These are phyloP conservation scores for Coniophora puteana DNA, from an alignment of 1,284 basidiomycete genomes.

Conservation along the genomic window DNA sequence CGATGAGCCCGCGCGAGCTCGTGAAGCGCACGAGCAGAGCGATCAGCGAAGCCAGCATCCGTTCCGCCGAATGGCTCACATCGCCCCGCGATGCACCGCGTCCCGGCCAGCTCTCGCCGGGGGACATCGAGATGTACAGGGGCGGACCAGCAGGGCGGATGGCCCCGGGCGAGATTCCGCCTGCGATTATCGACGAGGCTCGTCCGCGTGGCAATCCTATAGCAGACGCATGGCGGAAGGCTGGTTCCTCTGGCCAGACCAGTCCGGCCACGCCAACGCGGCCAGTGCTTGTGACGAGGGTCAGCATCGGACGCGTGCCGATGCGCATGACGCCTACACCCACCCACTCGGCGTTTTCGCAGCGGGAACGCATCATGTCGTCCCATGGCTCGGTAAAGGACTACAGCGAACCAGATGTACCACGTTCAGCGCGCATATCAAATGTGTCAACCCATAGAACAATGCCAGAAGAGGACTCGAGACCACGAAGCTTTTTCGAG, in stretches of 20 bases:
- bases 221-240: constrained; percentile 3
- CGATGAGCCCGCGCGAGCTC: constrained; percentile 13
- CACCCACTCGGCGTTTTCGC: constrained; percentile 17
- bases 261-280: neutral
- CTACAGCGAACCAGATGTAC: too few species aligned
- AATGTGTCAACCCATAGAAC: too few species aligned
- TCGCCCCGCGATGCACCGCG: constrained; percentile 17
- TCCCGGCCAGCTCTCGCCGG: constrained; percentile 16
- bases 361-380: constrained; percentile 24
- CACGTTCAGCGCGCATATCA: too few species aligned
- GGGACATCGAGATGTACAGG: constrained; percentile 26
- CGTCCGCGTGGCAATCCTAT: constrained; percentile 4
- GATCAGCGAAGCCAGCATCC: constrained; percentile 27
- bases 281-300: constrained; percentile 18
- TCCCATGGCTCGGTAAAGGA: constrained; percentile 2
- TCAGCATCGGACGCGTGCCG: constrained; percentile 39
- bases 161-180: neutral
- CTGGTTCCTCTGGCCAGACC: constrained; percentile 8
- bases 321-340: constrained; percentile 33
- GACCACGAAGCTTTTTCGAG: too few species aligned
- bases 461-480: too few species aligned
- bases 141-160: constrained; percentile 12
- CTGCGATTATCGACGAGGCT: constrained; percentile 1
- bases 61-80: constrained; percentile 27
- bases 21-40: constrained; percentile 19